Evolutionary conservation across 202 grass and related monocot genomes (phyloP).

Genomic region (Eragrostis tef): DNA sequence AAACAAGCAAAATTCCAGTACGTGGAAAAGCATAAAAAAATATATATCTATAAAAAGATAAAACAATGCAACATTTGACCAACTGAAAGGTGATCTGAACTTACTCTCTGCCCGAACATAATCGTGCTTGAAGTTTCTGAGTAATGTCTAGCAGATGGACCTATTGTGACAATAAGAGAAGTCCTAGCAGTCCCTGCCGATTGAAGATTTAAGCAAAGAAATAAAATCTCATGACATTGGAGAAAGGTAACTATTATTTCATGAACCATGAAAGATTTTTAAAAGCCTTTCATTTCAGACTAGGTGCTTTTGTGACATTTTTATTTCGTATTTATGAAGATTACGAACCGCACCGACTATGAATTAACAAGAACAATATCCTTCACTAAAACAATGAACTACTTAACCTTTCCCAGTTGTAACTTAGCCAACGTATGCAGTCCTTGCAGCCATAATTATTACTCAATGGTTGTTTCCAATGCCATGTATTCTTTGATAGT

Average conservation of each 20-base stretch:
- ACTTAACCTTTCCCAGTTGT: too few relatives aligned
- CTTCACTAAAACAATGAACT: too few relatives aligned
- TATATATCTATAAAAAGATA: not conserved
- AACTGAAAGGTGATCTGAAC: conserved; percentile 42
- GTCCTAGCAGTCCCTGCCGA: conserved; percentile 87
- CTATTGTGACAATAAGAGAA: conserved; percentile 92
- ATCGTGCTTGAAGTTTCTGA: conserved; percentile 97
- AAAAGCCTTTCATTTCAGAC: not conserved
- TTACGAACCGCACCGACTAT: not conserved
- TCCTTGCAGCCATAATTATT: not conserved
- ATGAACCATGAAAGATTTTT: not conserved
- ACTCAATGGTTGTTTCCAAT: conserved; percentile 18
- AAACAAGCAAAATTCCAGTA: conserved; percentile 33
- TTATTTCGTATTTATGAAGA: not conserved
- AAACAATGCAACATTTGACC: conserved; percentile 5
- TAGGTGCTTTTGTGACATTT: conserved; percentile 3
- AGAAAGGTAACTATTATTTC: conserved; percentile 17
- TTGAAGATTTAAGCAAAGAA: conserved; percentile 43
- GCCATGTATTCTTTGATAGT: conserved; percentile 12
- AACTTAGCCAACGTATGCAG: too few relatives aligned
- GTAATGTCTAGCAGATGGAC: conserved; percentile 82
- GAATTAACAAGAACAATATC: conserved; percentile 4
- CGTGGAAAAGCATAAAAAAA: not conserved
- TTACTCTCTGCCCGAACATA: conserved; percentile 94
- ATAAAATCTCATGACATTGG: not conserved